Evolutionary conservation across 306 rosid species (phyloP), one percentile per base, ranked within the genome.

Genomic region (Fagus crenata): DNA sequence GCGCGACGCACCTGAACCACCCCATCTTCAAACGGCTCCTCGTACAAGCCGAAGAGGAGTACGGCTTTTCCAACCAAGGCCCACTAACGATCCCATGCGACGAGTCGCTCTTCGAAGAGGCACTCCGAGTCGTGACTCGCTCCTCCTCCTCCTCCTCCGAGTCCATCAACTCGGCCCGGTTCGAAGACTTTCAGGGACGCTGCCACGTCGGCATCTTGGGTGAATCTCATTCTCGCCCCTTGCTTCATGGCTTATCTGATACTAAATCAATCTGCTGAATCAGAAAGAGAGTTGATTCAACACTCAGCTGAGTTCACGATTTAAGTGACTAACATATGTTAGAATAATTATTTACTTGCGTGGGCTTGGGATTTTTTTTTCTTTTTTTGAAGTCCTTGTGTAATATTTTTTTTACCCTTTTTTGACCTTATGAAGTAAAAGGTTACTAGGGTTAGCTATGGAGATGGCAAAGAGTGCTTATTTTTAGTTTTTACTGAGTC

Each of bases 11-110:
- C 83, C 81, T 95, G 85, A 95, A 95, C 84, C 98, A 95, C 75
- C 98, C 97, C 3, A 76, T 95, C 83, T 95, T 95, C 89, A 79
- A 84, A 85, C 87, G 77, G 81, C 96, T 95, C 71, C 93, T 95
- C 8, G 67, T 51, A 3, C 73, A 84, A n/a, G 97, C 97, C 42
- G 98, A 92, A 46, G 98, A 95, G 35, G 97, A 95, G 81, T 95
- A 95, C 84, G 98, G 98, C 1, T 95, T 92, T 77, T 75, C 91
- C 51, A 90, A 88, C 88, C 77, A 83, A 9, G 98, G 98, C 1
- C 98, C 96, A 0, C 84, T 94, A 12, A 78, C 84, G 9, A 84
- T 94, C 69, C 98, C 98, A 1, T 95, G 97, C 83, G 92, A 90
- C 73, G 98, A 95, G 78, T 77, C 82, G 7, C 77, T 83, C 1